Evolutionary conservation across 179 eudicot species (phyloP).

Genomic region (Silene coronaria): DNA sequence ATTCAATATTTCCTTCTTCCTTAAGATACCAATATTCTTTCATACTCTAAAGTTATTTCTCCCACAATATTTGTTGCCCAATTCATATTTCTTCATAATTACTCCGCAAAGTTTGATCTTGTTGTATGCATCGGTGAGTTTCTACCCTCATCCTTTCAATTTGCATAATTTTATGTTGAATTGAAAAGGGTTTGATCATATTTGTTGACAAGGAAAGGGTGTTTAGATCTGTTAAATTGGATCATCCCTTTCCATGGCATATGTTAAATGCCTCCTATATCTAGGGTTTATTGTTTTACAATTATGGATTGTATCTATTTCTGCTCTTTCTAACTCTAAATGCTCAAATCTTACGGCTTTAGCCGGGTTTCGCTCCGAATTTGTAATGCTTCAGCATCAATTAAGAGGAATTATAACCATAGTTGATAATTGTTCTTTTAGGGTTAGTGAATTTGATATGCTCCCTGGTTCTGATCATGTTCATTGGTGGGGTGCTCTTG

Average conservation of each 20-base stretch:
- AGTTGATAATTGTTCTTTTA: slow-evolving; percentile 73
- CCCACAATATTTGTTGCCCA: background rate
- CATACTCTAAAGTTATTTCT: background rate
- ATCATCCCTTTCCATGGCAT: slow-evolving; percentile 31
- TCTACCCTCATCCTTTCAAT: background rate
- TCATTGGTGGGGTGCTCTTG: slow-evolving; percentile 80
- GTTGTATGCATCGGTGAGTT: slow-evolving; percentile 4
- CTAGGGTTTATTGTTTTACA: slow-evolving; percentile 26
- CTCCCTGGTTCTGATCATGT: slow-evolving; percentile 66
- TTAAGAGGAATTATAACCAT: slow-evolving; percentile 60
- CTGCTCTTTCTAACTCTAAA: slow-evolving; percentile 25
- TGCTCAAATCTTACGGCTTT: slow-evolving; percentile 47
- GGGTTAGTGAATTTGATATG: slow-evolving; percentile 81
- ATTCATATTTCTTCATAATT: background rate
- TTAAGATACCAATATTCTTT: slow-evolving; percentile 11
- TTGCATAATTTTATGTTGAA: slow-evolving; percentile 16
- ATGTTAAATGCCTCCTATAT: background rate
- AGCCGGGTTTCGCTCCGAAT: slow-evolving; percentile 49
- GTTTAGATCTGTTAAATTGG: slow-evolving; percentile 28
- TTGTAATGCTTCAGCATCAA: slow-evolving; percentile 80
- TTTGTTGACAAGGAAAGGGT: slow-evolving; percentile 15
- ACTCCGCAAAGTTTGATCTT: background rate
- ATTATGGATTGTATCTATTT: slow-evolving; percentile 8
- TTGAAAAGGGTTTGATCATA: slow-evolving; percentile 22
- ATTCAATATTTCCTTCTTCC: slow-evolving; percentile 1